phyloP scores from a whole-genome alignment of 225 moss, liverwort and hornwort genomes.

The Pleurozium schreberi region DNA sequence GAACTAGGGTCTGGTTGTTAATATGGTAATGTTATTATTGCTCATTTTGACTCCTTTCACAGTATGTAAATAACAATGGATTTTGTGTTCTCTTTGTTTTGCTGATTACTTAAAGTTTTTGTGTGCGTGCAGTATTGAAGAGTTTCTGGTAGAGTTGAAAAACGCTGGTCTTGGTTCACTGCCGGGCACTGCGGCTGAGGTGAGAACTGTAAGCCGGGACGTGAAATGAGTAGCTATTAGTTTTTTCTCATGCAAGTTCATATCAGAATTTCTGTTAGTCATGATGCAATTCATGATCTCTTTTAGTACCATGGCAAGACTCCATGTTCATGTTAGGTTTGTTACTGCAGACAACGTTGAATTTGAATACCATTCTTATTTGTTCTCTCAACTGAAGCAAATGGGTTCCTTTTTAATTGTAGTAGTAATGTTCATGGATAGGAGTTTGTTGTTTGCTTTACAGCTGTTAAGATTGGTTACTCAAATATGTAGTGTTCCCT shows the following conservation, averaged over 20 bases:
- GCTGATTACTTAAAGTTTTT: background rate
- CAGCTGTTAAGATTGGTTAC: background rate
- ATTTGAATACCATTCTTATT: background rate
- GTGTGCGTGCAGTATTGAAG: slow-evolving; percentile 37
- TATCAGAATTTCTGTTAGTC: background rate
- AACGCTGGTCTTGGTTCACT: slow-evolving; percentile 77
- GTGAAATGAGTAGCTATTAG: background rate
- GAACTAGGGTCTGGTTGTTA: background rate
- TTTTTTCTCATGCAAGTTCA: background rate
- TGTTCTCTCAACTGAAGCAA: background rate
- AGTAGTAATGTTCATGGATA: background rate
- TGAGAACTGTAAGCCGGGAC: slow-evolving; percentile 3
- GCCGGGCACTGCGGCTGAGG: slow-evolving; percentile 93
- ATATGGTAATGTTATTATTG: background rate
- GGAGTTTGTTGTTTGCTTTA: background rate
- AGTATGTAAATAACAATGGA: no score
- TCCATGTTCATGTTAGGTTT: background rate
- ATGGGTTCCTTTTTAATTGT: background rate
- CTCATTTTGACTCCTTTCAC: background rate
- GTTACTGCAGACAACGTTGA: background rate
- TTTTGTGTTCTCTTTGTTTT: background rate
- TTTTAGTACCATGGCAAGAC: background rate
- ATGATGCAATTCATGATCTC: background rate
- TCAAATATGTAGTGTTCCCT: background rate
- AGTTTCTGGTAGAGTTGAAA: slow-evolving; percentile 63